phyloP scores from a whole-genome alignment of 1,139 yeast species.

The Protomyces inundatus region DNA sequence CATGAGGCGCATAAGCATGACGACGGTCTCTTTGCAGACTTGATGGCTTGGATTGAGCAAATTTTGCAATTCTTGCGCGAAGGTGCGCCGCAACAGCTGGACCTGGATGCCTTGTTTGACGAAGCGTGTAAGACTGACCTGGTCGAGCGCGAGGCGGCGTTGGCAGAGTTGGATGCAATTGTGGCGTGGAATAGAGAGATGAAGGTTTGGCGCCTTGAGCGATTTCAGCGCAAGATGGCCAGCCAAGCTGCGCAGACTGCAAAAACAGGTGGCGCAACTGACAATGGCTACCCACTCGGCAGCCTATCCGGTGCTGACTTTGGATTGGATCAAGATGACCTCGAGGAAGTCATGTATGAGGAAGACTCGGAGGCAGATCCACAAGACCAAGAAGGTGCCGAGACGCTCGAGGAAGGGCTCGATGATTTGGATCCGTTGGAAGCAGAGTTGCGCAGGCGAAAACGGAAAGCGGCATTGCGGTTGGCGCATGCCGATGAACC shows the following conservation, averaged over 20 bases:
- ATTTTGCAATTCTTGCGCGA: slow-evolving; percentile 58
- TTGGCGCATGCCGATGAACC: slow-evolving; percentile 31
- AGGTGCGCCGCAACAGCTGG: slow-evolving; percentile 43
- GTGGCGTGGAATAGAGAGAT: slow-evolving; percentile 46
- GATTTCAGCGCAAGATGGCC: slow-evolving; percentile 37
- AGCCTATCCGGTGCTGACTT: slow-evolving; percentile 49
- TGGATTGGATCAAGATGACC: slow-evolving; percentile 56
- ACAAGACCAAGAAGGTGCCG: slow-evolving; percentile 28
- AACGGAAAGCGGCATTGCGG: slow-evolving; percentile 24
- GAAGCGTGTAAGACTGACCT: slow-evolving; percentile 5
- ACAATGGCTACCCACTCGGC: slow-evolving; percentile 39
- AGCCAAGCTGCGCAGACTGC: slow-evolving; percentile 3
- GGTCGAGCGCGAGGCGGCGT: slow-evolving; percentile 45
- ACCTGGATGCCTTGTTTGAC: slow-evolving; percentile 37
- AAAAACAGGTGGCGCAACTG: slow-evolving; percentile 49
- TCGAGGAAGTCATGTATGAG: slow-evolving; percentile 48
- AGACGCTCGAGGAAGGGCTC: slow-evolving; percentile 23
- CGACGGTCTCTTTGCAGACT: slow-evolving; percentile 63
- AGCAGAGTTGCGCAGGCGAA: slow-evolving; percentile 30
- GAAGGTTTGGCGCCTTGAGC: slow-evolving; percentile 40
- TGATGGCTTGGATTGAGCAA: slow-evolving; percentile 64
- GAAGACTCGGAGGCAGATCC: slow-evolving; percentile 30
- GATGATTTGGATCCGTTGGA: slow-evolving; percentile 32
- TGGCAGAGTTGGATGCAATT: slow-evolving; percentile 45
- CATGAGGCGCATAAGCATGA: slow-evolving; percentile 73